These are phyloP conservation scores for Phialophora tarda DNA, from an alignment of 2,329 filamentous ascomycete species.

Conservation along the genomic window DNA sequence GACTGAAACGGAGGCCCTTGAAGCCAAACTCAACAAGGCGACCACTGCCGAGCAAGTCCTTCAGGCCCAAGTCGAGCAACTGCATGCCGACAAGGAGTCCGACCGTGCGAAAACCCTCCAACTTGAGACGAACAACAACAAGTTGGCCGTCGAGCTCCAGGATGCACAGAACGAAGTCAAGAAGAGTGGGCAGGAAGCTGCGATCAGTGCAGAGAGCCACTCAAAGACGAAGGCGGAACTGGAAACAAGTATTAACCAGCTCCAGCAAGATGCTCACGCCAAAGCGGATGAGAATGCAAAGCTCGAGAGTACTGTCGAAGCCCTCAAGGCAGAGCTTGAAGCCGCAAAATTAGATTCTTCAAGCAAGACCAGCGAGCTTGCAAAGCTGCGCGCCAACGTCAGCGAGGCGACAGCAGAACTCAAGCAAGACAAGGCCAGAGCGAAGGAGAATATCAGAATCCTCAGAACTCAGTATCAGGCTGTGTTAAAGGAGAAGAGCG, in stretches of 20 bases:
- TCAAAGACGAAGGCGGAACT: too few species aligned
- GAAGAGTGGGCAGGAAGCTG: too few species aligned
- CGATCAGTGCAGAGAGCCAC: too few species aligned
- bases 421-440: background rate
- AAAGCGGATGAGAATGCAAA: background rate
- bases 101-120: too few species aligned
- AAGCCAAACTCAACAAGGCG: background rate
- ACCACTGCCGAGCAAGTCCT: background rate
- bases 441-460: background rate
- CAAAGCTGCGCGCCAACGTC: background rate
- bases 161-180: too few species aligned
- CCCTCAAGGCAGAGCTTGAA: background rate
- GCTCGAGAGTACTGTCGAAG: background rate
- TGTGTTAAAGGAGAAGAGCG: background rate
- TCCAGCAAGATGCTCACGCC: background rate
- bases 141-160: too few species aligned
- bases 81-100: too few species aligned
- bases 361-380: background rate
- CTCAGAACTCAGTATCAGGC: background rate
- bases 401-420: background rate
- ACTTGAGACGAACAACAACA: too few species aligned
- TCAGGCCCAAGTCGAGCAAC: background rate
- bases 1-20: background rate
- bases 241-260: too few species aligned
- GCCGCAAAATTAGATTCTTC: background rate